Evolutionary conservation across 257 asterid genomes (phyloP).

Genomic region (Primulina tabacum): DNA sequence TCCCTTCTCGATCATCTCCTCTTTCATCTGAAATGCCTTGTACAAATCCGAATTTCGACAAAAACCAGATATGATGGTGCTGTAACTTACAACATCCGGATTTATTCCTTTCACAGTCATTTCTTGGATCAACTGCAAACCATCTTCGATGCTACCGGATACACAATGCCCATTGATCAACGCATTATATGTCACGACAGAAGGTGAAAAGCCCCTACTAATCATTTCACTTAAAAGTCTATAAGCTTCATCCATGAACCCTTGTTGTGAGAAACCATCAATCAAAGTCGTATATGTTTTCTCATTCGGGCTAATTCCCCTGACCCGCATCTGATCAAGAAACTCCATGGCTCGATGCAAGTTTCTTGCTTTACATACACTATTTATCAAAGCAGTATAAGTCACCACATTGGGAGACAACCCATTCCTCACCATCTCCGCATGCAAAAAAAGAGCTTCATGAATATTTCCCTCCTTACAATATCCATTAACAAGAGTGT

Average conservation of each 20-base stretch:
- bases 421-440: slow-evolving; percentile 81
- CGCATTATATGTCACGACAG: slow-evolving; percentile 76
- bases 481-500: slow-evolving; percentile 75
- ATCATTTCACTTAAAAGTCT: slow-evolving; percentile 58
- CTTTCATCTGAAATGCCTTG: slow-evolving; percentile 63
- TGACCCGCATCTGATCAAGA: slow-evolving; percentile 58
- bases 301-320: slow-evolving; percentile 75
- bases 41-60: slow-evolving; percentile 57
- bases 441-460: slow-evolving; percentile 73
- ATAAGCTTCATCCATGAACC: slow-evolving; percentile 67
- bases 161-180: slow-evolving; percentile 74
- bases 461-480: slow-evolving; percentile 79
- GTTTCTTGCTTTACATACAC: slow-evolving; percentile 70
- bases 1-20: slow-evolving; percentile 67
- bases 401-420: slow-evolving; percentile 80
- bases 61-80: slow-evolving; percentile 63
- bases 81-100: slow-evolving; percentile 82
- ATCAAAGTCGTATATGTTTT: slow-evolving; percentile 80
- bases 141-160: slow-evolving; percentile 57
- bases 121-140: slow-evolving; percentile 43
- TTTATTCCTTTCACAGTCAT: slow-evolving; percentile 50
- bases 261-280: slow-evolving; percentile 80
- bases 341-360: slow-evolving; percentile 68
- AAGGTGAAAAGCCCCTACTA: slow-evolving; percentile 55
- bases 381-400: slow-evolving; percentile 70